Conservation (phyloP, 1,139 yeast genomes). For the Saccharomyces uvarum region DNA sequence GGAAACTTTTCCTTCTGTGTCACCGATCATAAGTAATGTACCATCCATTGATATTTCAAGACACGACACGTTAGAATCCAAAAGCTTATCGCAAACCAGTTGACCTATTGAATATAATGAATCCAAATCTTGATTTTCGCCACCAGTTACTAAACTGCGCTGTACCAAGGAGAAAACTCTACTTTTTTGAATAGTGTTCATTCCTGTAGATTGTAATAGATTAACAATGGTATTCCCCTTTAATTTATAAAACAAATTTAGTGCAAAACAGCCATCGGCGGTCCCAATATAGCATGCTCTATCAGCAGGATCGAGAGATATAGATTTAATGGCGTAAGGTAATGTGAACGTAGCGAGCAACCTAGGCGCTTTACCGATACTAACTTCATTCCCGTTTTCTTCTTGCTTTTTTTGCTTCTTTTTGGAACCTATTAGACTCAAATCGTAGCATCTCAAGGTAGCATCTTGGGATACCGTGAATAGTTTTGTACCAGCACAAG, state of each 20-base stretch:
- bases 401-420: constrained; percentile 10
- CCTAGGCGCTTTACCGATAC: constrained; percentile 16
- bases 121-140: constrained; percentile 6
- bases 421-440: constrained; percentile 23
- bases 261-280: constrained; percentile 41
- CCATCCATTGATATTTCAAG: constrained; percentile 69
- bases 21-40: constrained; percentile 66
- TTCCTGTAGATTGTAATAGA: constrained; percentile 18
- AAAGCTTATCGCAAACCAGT: constrained; percentile 18
- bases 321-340: constrained; percentile 47
- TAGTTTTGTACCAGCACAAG: constrained; percentile 51
- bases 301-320: constrained; percentile 76
- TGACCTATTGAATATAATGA: constrained; percentile 26
- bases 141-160: not conserved
- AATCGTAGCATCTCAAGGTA: constrained; percentile 61
- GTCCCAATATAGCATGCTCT: constrained; percentile 69
- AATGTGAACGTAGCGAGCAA: constrained; percentile 66
- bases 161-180: constrained; percentile 25
- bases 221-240: constrained; percentile 15
- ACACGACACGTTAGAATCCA: constrained; percentile 39
- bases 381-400: constrained; percentile 18
- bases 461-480: constrained; percentile 69
- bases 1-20: constrained; percentile 56
- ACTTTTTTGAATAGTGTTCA: constrained; percentile 9
- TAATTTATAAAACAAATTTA: constrained; percentile 23